Conservation (phyloP, 805 yeast genomes). For the Starmerella davenportii region DNA sequence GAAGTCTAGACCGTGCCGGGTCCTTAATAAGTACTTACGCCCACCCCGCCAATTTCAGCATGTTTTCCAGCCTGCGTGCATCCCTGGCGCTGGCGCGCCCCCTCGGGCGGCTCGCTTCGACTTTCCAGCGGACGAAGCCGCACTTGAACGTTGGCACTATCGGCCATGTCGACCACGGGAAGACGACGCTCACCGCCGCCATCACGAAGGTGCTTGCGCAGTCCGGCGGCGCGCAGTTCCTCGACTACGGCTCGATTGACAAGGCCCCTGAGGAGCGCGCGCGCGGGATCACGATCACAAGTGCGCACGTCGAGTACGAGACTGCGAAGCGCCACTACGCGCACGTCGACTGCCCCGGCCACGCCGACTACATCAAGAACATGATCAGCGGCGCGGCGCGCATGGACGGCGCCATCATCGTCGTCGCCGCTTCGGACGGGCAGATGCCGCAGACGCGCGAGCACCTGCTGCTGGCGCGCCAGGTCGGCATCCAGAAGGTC, state of each 20-base stretch:
- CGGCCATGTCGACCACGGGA: constrained; percentile 98
- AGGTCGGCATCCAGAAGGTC: constrained; percentile 95
- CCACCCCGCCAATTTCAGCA: too few species aligned
- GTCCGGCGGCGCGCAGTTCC: constrained; percentile 80
- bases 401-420: constrained; percentile 98
- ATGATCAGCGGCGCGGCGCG: constrained; percentile 99
- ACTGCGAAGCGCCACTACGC: constrained; percentile 91
- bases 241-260: constrained; percentile 86
- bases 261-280: constrained; percentile 99
- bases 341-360: constrained; percentile 97
- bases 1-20: too few species aligned
- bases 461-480: constrained; percentile 94
- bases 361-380: constrained; percentile 95
- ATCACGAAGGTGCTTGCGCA: constrained; percentile 84
- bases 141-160: constrained; percentile 95
- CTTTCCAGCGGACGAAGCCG: constrained; percentile 89
- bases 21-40: too few species aligned
- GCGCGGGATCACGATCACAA: constrained; percentile 95
- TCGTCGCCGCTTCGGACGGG: constrained; percentile 97
- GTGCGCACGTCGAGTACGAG: constrained; percentile 96
- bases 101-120: constrained; percentile 32
- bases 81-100: too few species aligned
- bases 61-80: too few species aligned
- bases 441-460: constrained; percentile 99
- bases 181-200: constrained; percentile 95